phyloP scores from a whole-genome alignment of 257 asterid species.

The Plantago ovata region DNA sequence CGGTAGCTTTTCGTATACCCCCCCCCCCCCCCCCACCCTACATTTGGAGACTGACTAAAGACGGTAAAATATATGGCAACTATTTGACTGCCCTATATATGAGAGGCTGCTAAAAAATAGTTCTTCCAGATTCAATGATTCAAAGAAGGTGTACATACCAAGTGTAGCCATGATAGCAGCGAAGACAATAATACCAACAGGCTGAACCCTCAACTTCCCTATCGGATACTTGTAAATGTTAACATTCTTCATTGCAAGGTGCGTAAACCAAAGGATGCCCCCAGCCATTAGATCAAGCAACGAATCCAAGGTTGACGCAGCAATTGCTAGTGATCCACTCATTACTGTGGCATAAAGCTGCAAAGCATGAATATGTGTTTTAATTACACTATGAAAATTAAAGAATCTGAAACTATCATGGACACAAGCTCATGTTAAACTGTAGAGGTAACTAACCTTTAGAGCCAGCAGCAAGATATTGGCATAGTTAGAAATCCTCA shows the following conservation, averaged over 20 bases:
- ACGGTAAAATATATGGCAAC: no score
- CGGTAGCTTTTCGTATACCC: background rate
- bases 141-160: constrained; percentile 39
- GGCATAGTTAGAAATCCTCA: constrained; percentile 80
- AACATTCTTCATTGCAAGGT: constrained; percentile 72
- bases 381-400: background rate
- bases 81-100: background rate
- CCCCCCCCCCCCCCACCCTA: no score
- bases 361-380: constrained; percentile 6
- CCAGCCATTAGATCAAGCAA: constrained; percentile 97
- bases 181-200: constrained; percentile 86
- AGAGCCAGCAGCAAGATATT: constrained; percentile 63
- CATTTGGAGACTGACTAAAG: background rate
- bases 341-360: constrained; percentile 72
- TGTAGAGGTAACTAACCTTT: constrained; percentile 42
- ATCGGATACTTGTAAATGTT: constrained; percentile 88
- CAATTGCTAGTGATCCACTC: constrained; percentile 87
- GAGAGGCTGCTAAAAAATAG: background rate
- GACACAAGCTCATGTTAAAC: background rate
- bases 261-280: constrained; percentile 87
- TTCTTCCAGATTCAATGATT: background rate
- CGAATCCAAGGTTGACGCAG: constrained; percentile 94
- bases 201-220: constrained; percentile 94
- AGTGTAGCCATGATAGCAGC: constrained; percentile 97
- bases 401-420: background rate